These are phyloP conservation scores for Phialophora tarda DNA, from an alignment of 2,329 filamentous ascomycete species.

Conservation along the genomic window DNA sequence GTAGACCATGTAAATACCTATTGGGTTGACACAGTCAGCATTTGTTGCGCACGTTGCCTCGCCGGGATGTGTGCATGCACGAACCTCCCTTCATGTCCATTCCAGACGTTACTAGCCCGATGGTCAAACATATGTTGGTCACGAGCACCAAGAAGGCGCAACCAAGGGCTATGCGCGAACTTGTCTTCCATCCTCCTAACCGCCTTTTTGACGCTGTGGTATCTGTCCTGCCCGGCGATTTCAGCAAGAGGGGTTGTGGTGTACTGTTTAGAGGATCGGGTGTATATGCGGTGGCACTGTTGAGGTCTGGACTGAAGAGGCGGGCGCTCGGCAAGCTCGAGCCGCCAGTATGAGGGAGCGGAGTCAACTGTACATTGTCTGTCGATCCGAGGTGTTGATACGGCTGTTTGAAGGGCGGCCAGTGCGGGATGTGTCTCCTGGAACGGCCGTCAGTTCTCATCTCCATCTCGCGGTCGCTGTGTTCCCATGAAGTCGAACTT, in stretches of 20 bases:
- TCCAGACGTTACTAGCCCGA: conserved; percentile 28
- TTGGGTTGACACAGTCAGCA: background rate
- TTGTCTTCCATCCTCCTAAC: conserved; percentile 35
- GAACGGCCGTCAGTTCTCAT: conserved; percentile 12
- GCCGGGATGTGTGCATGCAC: background rate
- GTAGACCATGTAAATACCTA: conserved; percentile 31
- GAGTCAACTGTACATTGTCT: conserved; percentile 34
- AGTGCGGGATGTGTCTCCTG: conserved; percentile 34
- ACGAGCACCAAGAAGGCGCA: conserved; percentile 33
- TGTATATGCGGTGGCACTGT: conserved; percentile 34
- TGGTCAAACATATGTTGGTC: conserved; percentile 34
- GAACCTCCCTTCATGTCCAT: conserved; percentile 29
- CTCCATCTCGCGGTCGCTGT: background rate
- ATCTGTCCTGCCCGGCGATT: conserved; percentile 20
- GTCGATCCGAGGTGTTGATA: conserved; percentile 35
- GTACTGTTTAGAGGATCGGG: conserved; percentile 30
- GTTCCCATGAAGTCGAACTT: conserved; percentile 3
- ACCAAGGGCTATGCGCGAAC: conserved; percentile 34
- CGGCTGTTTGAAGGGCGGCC: conserved; percentile 36
- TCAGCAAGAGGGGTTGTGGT: conserved; percentile 22
- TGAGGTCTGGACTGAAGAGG: conserved; percentile 34
- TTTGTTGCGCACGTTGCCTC: background rate
- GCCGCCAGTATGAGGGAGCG: conserved; percentile 28
- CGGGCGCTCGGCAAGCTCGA: conserved; percentile 29
- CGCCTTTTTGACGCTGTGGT: conserved; percentile 13